Base-by-base conservation (phyloP, 2,329 filamentous ascomycete species). In the Lecanicillium sp. region DNA sequence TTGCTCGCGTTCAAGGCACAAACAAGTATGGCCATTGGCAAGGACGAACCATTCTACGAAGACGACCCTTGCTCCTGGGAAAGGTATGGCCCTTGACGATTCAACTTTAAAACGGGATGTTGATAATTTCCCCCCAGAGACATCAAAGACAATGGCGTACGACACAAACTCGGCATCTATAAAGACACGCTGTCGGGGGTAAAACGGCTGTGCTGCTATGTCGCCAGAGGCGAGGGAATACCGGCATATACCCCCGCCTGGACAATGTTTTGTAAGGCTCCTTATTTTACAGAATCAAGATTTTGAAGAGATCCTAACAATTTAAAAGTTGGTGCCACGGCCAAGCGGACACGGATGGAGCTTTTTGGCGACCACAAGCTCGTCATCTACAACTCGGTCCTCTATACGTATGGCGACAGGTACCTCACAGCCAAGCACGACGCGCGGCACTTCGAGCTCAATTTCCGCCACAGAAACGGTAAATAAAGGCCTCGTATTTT, bases 121-220 rank as follows among this genome's bases (percentile, higher is more conserved):
- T n/a, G n/a, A n/a, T n/a, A n/a, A n/a, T n/a, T n/a, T n/a, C n/a
- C n/a, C n/a, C n/a, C n/a, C 5, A 48, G 39, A 19, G 23, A 35
- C n/a, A 51, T 51, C 14, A 37, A n/a, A 27, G 49, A 48, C 4
- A 12, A 19, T 29, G 44, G 49, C 21, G 20, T 43, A 14, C 32
- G 26, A 9, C 49, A 51, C 44, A 51, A 48, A n/a, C 27, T 51
- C 11, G 15, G 21, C n/a, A 42, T 51, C 27, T 51, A 47, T 26
- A 17, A 36, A 11, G 49, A 51, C 33, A 8, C 39, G 14, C 15
- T 47, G 15, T 48, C 49, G 2, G 38, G 33, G n/a, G 40, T 38
- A 4, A 51, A 37, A 29, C 49, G 49, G 2, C 44, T 51, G 10
- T 45, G 44, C 19, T 38, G 44, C 5, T 41, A 19, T n/a, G 27